Conservation (phyloP, 2,329 filamentous ascomycete species). For the Pestalotiopsis sp. region DNA sequence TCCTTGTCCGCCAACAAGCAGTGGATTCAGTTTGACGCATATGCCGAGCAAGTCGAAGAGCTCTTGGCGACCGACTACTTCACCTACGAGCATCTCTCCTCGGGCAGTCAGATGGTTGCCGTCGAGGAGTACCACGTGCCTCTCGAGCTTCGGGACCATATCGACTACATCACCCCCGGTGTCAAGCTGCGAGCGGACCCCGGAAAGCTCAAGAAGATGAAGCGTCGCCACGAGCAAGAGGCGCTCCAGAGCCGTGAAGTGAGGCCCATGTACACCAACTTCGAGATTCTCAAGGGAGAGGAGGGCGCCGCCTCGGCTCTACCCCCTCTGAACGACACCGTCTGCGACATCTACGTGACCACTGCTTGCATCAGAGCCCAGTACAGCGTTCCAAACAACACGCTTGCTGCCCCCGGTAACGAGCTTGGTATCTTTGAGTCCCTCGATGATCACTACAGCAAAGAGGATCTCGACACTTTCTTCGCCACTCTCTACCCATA, state of each 20-base stretch:
- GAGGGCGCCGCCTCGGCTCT: background rate
- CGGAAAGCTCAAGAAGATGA: conserved; percentile 14
- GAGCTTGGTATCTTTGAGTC: conserved; percentile 34
- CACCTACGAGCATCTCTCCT: conserved; percentile 33
- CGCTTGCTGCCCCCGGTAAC: conserved; percentile 21
- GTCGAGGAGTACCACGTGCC: conserved; percentile 25
- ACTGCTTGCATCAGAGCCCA: conserved; percentile 24
- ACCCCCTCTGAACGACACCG: conserved; percentile 22
- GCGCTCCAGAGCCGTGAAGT: background rate
- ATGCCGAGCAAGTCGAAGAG: conserved; percentile 32
- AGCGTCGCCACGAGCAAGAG: conserved; percentile 15
- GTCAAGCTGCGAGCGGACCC: conserved; percentile 17
- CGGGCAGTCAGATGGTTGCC: conserved; percentile 20
- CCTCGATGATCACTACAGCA: conserved; percentile 37
- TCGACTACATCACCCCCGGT: conserved; percentile 27
- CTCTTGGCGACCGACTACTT: conserved; percentile 37
- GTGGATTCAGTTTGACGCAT: conserved; percentile 39
- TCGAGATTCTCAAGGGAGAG: conserved; percentile 12
- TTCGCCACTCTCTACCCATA: conserved; percentile 26
- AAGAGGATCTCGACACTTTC: conserved; percentile 35
- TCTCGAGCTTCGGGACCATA: conserved; percentile 22
- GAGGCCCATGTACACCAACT: conserved; percentile 19
- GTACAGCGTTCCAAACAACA: conserved; percentile 24
- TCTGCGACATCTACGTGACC: conserved; percentile 23
- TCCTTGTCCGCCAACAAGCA: conserved; percentile 27